Conservation (phyloP, 164 flowering plant genomes). For the Paratinospora sagittata region DNA sequence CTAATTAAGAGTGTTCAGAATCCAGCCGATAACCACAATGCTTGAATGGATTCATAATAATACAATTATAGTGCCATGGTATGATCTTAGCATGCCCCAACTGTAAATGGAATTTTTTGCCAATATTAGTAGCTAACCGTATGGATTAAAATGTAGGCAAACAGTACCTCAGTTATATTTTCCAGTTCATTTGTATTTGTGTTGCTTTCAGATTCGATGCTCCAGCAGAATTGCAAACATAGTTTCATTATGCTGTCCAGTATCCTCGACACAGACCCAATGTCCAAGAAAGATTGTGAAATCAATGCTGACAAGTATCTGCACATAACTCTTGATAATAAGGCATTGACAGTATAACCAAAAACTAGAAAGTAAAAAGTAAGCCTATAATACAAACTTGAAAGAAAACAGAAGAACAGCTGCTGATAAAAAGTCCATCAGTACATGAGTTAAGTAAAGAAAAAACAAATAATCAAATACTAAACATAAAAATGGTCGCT, state of each 20-base stretch:
- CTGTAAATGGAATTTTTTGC: not conserved
- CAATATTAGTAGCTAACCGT: not conserved
- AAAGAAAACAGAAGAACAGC: too few species aligned
- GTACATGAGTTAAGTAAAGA: too few species aligned
- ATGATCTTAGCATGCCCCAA: not conserved
- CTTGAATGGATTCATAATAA: not conserved
- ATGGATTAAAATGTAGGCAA: not conserved
- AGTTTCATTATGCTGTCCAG: conserved; percentile 93
- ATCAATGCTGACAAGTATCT: conserved; percentile 93
- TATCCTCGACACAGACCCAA: conserved; percentile 94
- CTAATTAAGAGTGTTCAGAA: not conserved
- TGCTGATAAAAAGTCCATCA: too few species aligned
- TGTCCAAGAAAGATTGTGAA: conserved; percentile 95
- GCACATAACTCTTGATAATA: conserved; percentile 19
- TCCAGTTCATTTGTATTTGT: conserved; percentile 65
- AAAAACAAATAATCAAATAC: too few species aligned
- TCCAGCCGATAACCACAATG: not conserved
- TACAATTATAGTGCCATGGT: not conserved
- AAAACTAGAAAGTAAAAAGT: not conserved
- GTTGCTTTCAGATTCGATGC: conserved; percentile 63
- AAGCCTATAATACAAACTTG: too few species aligned
- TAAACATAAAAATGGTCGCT: too few species aligned
- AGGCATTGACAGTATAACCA: not conserved
- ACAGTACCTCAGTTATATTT: conserved; percentile 70
- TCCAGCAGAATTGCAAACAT: conserved; percentile 95